Evolutionary conservation across 805 yeast species (phyloP).

Genomic region (Candida sphagnicola): DNA sequence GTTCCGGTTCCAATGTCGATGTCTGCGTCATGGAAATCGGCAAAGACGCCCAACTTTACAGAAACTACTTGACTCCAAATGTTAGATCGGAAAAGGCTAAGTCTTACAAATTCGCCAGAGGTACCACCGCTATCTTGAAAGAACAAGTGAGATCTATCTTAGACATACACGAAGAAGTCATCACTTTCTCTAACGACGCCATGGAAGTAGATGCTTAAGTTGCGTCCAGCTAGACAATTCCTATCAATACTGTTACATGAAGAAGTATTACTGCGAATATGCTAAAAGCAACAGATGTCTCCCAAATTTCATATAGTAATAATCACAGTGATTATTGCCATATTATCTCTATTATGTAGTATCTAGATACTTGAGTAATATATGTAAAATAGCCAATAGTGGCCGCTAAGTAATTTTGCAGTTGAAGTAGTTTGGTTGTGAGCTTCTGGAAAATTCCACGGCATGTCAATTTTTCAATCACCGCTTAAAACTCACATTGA

Average conservation of each 20-base stretch:
- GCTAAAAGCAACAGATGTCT: too few species aligned
- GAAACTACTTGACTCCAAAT: constrained; percentile 91
- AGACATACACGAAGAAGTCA: constrained; percentile 64
- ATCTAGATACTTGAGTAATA: too few species aligned
- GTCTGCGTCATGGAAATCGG: constrained; percentile 95
- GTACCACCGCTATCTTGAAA: constrained; percentile 86
- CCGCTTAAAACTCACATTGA: too few species aligned
- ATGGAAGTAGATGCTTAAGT: constrained; percentile 41
- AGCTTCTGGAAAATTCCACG: constrained; percentile 1
- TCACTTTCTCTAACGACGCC: constrained; percentile 34
- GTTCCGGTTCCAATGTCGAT: constrained; percentile 98
- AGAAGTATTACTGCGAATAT: too few species aligned
- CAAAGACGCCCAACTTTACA: constrained; percentile 75
- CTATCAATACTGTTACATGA: too few species aligned
- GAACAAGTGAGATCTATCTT: constrained; percentile 62
- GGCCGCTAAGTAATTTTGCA: too few species aligned
- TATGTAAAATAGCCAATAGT: not conserved
- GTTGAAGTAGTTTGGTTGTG: not conserved
- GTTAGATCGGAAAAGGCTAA: constrained; percentile 76
- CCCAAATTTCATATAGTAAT: too few species aligned
- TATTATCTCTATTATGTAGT: too few species aligned
- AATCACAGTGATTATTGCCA: too few species aligned
- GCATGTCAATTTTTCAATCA: not conserved
- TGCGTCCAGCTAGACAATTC: too few species aligned
- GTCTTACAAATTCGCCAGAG: constrained; percentile 82